Conservation (phyloP, 2,329 filamentous ascomycete genomes). For the Conoideocrella luteorostrata region DNA sequence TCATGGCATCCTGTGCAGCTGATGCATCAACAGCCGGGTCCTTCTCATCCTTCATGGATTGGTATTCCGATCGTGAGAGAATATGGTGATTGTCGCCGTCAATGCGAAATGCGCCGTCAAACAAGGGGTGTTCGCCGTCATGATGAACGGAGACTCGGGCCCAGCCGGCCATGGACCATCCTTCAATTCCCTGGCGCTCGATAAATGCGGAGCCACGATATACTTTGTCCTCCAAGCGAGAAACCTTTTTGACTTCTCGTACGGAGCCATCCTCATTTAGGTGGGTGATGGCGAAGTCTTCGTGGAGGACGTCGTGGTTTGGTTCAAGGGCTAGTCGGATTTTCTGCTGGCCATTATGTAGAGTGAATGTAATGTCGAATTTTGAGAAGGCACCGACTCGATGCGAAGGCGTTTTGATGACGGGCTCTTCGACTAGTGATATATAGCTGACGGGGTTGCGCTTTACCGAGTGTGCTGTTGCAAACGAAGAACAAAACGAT, state of each 20-base stretch:
- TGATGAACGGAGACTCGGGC: slow-evolving; percentile 70
- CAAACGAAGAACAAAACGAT: background rate
- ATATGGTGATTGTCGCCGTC: slow-evolving; percentile 81
- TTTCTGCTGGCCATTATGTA: slow-evolving; percentile 60
- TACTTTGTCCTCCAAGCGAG: slow-evolving; percentile 69
- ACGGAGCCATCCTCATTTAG: slow-evolving; percentile 66
- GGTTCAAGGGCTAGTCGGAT: slow-evolving; percentile 79
- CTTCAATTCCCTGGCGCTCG: slow-evolving; percentile 48
- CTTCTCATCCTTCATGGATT: slow-evolving; percentile 59
- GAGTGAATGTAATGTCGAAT: slow-evolving; percentile 78
- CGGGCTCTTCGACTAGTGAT: slow-evolving; percentile 64
- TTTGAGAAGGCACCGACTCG: slow-evolving; percentile 72
- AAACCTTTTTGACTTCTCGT: slow-evolving; percentile 58
- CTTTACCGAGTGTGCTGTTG: slow-evolving; percentile 60
- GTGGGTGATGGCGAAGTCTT: slow-evolving; percentile 68
- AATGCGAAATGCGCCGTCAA: slow-evolving; percentile 83
- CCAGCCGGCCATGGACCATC: slow-evolving; percentile 82
- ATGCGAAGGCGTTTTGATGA: slow-evolving; percentile 72
- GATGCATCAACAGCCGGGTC: slow-evolving; percentile 60
- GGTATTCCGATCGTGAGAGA: slow-evolving; percentile 68
- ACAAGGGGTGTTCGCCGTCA: slow-evolving; percentile 74
- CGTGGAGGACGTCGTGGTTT: slow-evolving; percentile 81
- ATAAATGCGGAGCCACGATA: slow-evolving; percentile 77
- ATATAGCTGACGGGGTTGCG: slow-evolving; percentile 74
- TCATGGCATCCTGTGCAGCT: slow-evolving; percentile 66